Evolutionary conservation across 805 yeast species (phyloP).

Genomic region (Nakazawaea sp.): DNA sequence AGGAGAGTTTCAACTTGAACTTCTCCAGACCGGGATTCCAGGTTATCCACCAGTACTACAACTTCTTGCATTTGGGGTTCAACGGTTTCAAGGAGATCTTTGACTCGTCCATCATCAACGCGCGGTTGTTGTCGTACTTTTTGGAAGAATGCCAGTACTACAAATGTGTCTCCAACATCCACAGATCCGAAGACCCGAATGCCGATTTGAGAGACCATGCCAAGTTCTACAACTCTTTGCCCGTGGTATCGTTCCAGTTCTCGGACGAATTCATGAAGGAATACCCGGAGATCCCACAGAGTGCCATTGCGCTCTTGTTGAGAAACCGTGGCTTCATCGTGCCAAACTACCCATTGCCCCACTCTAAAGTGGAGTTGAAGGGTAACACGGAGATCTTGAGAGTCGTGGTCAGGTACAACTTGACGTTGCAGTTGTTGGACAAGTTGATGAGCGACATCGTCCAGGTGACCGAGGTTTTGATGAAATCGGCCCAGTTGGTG

Average conservation of each 20-base stretch:
- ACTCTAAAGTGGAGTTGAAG: constrained; percentile 32
- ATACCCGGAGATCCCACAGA: constrained; percentile 81
- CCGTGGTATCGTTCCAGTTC: constrained; percentile 83
- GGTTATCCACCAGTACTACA: constrained; percentile 81
- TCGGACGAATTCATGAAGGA: constrained; percentile 45
- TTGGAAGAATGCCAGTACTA: constrained; percentile 61
- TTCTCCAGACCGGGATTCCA: constrained; percentile 93
- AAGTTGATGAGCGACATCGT: constrained; percentile 58
- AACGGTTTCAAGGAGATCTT: constrained; percentile 66
- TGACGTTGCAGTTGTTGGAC: constrained; percentile 55
- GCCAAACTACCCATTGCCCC: constrained; percentile 82
- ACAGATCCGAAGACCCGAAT: constrained; percentile 34
- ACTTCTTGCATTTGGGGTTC: constrained; percentile 63
- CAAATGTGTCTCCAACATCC: constrained; percentile 73
- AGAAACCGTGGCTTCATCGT: constrained; percentile 81
- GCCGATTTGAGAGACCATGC: constrained; percentile 28
- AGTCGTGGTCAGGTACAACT: constrained; percentile 71
- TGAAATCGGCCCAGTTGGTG: constrained; percentile 37
- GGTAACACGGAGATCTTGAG: constrained; percentile 65
- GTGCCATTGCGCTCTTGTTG: constrained; percentile 61
- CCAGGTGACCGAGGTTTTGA: constrained; percentile 44
- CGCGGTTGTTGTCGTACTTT: constrained; percentile 58
- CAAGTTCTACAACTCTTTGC: constrained; percentile 67
- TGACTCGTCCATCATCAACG: constrained; percentile 58
- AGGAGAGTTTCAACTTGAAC: constrained; percentile 80